Evolutionary conservation across 305 asterid species (phyloP).

Genomic region (Fraxinus greggii): DNA sequence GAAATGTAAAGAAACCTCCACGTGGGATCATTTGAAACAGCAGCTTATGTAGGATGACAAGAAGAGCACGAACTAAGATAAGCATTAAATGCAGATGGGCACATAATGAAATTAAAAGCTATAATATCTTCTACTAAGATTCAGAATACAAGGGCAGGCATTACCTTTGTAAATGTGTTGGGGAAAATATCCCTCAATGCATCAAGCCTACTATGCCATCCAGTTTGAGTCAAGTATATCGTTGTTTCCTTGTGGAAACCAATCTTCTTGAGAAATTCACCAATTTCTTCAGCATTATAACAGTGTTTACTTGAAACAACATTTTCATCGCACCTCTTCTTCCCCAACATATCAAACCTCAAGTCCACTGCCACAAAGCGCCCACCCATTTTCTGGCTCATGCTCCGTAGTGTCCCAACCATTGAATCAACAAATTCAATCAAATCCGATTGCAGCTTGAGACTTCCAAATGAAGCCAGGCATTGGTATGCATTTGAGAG

Average conservation of each 20-base stretch:
- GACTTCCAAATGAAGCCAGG: conserved; percentile 52
- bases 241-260: conserved; percentile 44
- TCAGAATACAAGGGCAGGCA: not conserved
- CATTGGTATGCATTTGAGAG: conserved; percentile 39
- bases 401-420: conserved; percentile 54
- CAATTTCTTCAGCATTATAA: conserved; percentile 38
- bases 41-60: conserved; percentile 15
- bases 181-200: conserved; percentile 52
- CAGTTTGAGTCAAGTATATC: conserved; percentile 44
- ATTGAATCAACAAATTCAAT: conserved; percentile 40
- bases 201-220: conserved; percentile 49
- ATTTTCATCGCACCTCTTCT: conserved; percentile 20
- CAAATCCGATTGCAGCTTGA: conserved; percentile 31
- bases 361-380: conserved; percentile 61
- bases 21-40: conserved; percentile 7
- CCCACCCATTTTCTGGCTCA: conserved; percentile 44
- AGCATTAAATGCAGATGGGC: not conserved
- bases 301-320: conserved; percentile 25
- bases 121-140: not conserved
- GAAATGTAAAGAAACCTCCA: not conserved
- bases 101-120: not conserved
- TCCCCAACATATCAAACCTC: conserved; percentile 28
- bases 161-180: conserved; percentile 65
- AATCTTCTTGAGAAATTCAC: conserved; percentile 39
- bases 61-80: not conserved